Evolutionary conservation across 805 yeast species (phyloP).

Genomic region (Priceomyces haplophilus): DNA sequence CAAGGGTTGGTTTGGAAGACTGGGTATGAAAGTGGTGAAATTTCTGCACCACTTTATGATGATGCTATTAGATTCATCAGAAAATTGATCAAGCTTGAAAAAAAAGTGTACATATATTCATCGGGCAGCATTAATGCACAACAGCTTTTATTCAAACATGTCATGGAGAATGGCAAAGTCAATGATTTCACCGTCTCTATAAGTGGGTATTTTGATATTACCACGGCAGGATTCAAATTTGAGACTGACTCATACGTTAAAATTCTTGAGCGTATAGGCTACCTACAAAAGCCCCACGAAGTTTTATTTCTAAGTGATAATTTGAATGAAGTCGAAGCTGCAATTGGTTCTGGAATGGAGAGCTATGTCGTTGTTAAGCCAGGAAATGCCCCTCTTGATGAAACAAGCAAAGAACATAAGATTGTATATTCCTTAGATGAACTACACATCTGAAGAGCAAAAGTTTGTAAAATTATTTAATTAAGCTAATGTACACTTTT

Average conservation of each 20-base stretch:
- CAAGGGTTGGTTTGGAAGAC: conserved; percentile 82
- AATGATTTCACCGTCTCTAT: conserved; percentile 54
- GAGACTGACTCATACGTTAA: conserved; percentile 54
- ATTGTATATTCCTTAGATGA: conserved; percentile 19
- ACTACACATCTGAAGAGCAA: conserved; percentile 4
- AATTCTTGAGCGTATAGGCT: conserved; percentile 47
- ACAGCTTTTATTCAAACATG: conserved; percentile 68
- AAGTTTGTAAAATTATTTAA: neutral
- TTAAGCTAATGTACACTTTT: conserved; percentile 15
- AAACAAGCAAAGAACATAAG: conserved; percentile 27
- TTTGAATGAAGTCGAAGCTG: conserved; percentile 73
- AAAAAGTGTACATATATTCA: conserved; percentile 68
- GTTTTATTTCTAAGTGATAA: conserved; percentile 79
- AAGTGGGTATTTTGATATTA: conserved; percentile 78
- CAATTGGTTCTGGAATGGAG: conserved; percentile 58
- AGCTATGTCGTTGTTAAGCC: conserved; percentile 64
- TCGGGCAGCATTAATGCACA: conserved; percentile 91
- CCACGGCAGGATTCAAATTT: conserved; percentile 73
- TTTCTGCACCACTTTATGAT: conserved; percentile 69
- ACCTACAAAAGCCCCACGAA: conserved; percentile 21
- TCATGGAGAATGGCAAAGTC: conserved; percentile 31
- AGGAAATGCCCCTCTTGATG: conserved; percentile 60
- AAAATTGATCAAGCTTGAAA: conserved; percentile 27
- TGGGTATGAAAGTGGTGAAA: conserved; percentile 76
- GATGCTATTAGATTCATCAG: conserved; percentile 67